Base-by-base conservation (phyloP, 768 basidiomycete genomes). In the Lactifluus echinatus region DNA sequence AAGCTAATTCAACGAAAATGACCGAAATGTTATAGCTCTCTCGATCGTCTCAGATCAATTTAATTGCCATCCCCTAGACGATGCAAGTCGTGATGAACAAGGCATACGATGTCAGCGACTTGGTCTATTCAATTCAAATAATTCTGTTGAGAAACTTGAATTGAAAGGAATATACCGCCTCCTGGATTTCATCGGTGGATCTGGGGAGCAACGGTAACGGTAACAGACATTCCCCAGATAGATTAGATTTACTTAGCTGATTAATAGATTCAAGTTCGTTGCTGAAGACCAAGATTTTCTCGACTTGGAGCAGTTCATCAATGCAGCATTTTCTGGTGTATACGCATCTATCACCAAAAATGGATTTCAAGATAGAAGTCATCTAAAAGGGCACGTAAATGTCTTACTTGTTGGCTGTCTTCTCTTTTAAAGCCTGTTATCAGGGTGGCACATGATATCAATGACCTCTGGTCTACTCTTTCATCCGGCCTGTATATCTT, bases 221-320 rank as follows among this genome's bases (percentile, higher is more conserved):
- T 80, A 59, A 53, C 71, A 57, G 19, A 4, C 34, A 26, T 55
- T 12, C 31, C 24, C 11, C 10, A 24, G 14, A 33, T 12, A 6
- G n/a, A n/a, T n/a, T 1, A 17, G 15, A 37, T 12, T 6, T 10
- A 0, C 21, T 29, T 5, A 21, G n/a, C n/a, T 53, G 2, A 52
- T 4, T 26, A 15, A 19, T 17, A 15, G 3, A 48, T 17, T 17
- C 12, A 55, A 81, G 82, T 82, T 43, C 80, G 75, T 84, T 36
- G 77, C 84, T 66, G 83, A 84, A 31, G 71, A 72, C 2, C 79
- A 82, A 65, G 70, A 74, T 2, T 77, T 78, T 1, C 66, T 84
- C 10, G 68, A 70, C n/a, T n/a, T n/a, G n/a, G n/a, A n/a, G 59
- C 58, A 68, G 4, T 75, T 83, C 44, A 73, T 80, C 61, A 78